These are phyloP conservation scores for Hanseniaspora uvarum DNA, from an alignment of 1,139 yeast genomes.

Conservation along the genomic window DNA sequence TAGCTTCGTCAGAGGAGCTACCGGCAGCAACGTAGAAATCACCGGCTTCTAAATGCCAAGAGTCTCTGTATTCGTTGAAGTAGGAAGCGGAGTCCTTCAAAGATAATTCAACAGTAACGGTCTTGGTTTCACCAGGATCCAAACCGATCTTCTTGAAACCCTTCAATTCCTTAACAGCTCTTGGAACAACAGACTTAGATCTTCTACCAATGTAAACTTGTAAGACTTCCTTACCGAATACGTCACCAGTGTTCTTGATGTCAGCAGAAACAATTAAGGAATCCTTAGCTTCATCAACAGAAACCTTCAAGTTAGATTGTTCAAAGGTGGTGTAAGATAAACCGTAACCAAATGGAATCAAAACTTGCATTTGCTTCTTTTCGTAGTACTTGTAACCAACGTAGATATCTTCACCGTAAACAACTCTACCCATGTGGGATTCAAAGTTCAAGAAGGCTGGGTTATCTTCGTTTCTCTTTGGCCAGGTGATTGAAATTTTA, in stretches of 20 bases:
- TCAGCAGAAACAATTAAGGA: conserved; percentile 34
- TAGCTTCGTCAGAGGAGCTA: conserved; percentile 31
- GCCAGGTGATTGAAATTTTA: conserved; percentile 51
- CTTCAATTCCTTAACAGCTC: conserved; percentile 51
- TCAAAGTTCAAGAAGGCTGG: conserved; percentile 41
- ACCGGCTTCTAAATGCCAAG: conserved; percentile 46
- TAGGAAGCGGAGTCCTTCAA: conserved; percentile 45
- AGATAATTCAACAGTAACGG: conserved; percentile 34
- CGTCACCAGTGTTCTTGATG: conserved; percentile 38
- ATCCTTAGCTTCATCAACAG: conserved; percentile 23
- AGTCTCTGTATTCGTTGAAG: conserved; percentile 41
- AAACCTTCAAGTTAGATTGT: conserved; percentile 28
- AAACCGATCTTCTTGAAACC: conserved; percentile 44
- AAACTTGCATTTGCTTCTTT: conserved; percentile 37
- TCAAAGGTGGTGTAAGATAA: conserved; percentile 46
- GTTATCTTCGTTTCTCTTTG: conserved; percentile 38
- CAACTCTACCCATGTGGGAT: conserved; percentile 42
- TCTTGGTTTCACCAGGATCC: conserved; percentile 35
- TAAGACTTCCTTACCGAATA: conserved; percentile 38
- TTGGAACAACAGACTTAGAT: conserved; percentile 34
- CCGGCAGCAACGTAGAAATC: conserved; percentile 43
- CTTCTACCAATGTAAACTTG: conserved; percentile 38
- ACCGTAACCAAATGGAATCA: conserved; percentile 54
- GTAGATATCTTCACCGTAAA: conserved; percentile 49
- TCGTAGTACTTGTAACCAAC: conserved; percentile 55